Percentiles rank a stretch among this genome's conserved stretches.
Evolutionary conservation across 768 basidiomycete species (phyloP).

Genomic region (Amanita thiersii): DNA sequence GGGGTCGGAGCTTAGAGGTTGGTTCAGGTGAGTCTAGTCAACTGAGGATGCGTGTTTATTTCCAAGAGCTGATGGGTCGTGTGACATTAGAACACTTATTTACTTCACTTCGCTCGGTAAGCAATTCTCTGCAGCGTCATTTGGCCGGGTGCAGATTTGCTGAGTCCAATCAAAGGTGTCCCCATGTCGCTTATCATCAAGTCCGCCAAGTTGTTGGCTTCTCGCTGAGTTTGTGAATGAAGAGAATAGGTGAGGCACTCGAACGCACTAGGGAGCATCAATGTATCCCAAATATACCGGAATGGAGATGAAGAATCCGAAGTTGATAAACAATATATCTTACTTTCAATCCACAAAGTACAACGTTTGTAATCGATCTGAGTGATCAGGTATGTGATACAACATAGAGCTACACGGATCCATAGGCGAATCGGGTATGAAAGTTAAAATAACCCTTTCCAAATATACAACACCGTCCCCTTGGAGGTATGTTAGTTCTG

Average conservation of each 20-base stretch:
- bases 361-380: no score
- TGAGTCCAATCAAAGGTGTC: no score
- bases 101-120: neutral
- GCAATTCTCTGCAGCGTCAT: neutral
- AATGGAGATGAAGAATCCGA: neutral
- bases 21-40: slow-evolving; percentile 10
- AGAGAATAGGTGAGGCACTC: neutral
- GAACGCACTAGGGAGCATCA: no score
- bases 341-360: no score
- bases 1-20: slow-evolving; percentile 8
- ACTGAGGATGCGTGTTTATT: no score
- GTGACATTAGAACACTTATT: slow-evolving; percentile 1
- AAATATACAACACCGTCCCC: slow-evolving; percentile 64
- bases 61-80: no score
- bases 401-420: slow-evolving; percentile 6
- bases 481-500: slow-evolving; percentile 16
- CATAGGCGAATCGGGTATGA: neutral
- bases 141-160: no score
- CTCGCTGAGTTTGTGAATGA: neutral
- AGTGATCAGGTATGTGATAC: no score
- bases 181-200: neutral
- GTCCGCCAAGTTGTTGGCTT: neutral
- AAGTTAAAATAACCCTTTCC: slow-evolving; percentile 48
- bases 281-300: neutral
- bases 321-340: no score